Percentiles rank a stretch among this genome's conserved stretches.
These are phyloP conservation scores for Lophium mytilinum DNA, from an alignment of 495 filamentous ascomycete species.

Conservation along the genomic window DNA sequence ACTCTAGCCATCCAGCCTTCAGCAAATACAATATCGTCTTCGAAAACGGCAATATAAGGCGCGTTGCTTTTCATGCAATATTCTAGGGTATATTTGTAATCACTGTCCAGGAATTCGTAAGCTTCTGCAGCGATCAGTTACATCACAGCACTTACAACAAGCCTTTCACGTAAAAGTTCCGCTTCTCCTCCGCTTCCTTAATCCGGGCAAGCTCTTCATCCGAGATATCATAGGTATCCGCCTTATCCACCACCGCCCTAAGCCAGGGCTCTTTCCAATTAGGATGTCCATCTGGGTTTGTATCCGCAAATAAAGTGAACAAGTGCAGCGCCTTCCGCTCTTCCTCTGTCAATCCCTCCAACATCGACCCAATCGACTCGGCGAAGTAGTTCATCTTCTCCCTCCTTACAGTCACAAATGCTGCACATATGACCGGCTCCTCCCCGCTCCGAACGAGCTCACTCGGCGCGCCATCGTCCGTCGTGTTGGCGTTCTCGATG, in stretches of 20 bases:
- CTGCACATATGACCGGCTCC: not conserved
- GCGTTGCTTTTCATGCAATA: conserved; percentile 40
- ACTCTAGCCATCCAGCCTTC: conserved; percentile 45
- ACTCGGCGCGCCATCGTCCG: not conserved
- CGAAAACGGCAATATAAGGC: conserved; percentile 44
- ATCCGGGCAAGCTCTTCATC: conserved; percentile 22
- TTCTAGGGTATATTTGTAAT: conserved; percentile 43
- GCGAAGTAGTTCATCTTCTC: conserved; percentile 34
- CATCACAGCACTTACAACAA: conserved; percentile 20
- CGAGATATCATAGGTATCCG: conserved; percentile 38
- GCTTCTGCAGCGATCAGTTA: not conserved
- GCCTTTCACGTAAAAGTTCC: conserved; percentile 36
- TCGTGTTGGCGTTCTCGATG: not conserved
- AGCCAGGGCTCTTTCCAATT: conserved; percentile 46
- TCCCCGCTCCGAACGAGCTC: not conserved
- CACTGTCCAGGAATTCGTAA: conserved; percentile 16
- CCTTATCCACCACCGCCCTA: conserved; percentile 37
- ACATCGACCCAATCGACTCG: conserved; percentile 43
- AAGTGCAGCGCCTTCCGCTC: conserved; percentile 43
- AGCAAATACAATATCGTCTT: conserved; percentile 48
- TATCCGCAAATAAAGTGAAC: conserved; percentile 47
- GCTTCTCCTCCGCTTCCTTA: conserved; percentile 27
- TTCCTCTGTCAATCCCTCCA: conserved; percentile 39
- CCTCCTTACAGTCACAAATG: not conserved
- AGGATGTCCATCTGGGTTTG: conserved; percentile 41